Evolutionary conservation across 768 basidiomycete genomes (phyloP).

Genomic region (Suillus americanus): DNA sequence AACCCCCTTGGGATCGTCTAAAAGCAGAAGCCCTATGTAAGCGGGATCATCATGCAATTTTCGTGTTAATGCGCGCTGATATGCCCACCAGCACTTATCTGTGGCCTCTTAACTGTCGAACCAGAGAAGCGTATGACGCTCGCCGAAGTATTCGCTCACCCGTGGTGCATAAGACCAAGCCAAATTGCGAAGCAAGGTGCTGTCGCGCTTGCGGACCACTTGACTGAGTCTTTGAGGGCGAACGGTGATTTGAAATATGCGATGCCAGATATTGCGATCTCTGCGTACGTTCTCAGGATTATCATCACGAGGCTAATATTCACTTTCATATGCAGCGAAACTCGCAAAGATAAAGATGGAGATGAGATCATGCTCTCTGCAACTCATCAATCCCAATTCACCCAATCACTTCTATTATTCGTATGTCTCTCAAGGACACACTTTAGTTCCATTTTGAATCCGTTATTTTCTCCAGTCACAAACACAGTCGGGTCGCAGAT

Average conservation of each 20-base stretch:
- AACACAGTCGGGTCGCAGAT: constrained; percentile 72
- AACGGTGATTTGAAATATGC: constrained; percentile 78
- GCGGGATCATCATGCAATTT: constrained; percentile 21
- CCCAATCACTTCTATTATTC: constrained; percentile 78
- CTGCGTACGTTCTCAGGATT: constrained; percentile 28
- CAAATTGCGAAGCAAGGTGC: constrained; percentile 58
- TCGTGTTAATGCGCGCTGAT: not conserved
- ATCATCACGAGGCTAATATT: not conserved
- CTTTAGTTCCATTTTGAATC: not conserved
- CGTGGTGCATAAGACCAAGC: constrained; percentile 76
- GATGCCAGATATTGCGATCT: constrained; percentile 46
- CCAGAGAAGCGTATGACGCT: constrained; percentile 69
- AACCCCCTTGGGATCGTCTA: constrained; percentile 80
- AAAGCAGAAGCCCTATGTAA: constrained; percentile 57
- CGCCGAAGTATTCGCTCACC: constrained; percentile 53
- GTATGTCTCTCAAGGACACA: constrained; percentile 43
- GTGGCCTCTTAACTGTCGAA: constrained; percentile 71
- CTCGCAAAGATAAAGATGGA: constrained; percentile 48
- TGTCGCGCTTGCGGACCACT: constrained; percentile 59
- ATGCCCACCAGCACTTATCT: constrained; percentile 61
- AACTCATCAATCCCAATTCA: constrained; percentile 67
- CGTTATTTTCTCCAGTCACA: constrained; percentile 57
- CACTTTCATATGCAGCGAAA: not conserved
- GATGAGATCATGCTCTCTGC: constrained; percentile 62
- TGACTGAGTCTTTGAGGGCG: constrained; percentile 65